Evolutionary conservation across 305 asterid genomes (phyloP).

Genomic region (Ilex paraguariensis): DNA sequence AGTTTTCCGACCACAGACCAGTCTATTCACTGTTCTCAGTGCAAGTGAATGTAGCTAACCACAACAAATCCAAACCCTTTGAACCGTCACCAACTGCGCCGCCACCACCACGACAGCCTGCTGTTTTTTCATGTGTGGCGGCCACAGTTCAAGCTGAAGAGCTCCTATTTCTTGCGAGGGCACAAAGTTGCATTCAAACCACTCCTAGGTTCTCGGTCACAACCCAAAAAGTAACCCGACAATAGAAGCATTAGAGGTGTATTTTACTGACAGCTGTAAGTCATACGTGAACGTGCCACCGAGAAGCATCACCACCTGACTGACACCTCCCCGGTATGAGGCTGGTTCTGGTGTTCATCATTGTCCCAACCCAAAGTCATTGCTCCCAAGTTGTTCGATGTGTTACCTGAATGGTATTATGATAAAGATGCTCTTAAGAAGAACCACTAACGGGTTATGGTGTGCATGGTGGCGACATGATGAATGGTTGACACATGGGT

Average conservation of each 20-base stretch:
- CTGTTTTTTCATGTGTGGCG: not conserved
- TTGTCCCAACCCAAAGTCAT: not conserved
- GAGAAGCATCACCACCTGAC: too few relatives aligned
- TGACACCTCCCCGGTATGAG: not conserved
- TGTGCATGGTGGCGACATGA: too few relatives aligned
- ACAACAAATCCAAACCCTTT: constrained; percentile 11
- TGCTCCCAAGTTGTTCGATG: not conserved
- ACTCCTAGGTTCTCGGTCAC: constrained; percentile 25
- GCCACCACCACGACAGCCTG: not conserved
- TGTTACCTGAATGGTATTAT: too few relatives aligned
- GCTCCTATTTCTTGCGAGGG: constrained; percentile 18
- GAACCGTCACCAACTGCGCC: constrained; percentile 6
- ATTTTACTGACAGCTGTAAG: not conserved
- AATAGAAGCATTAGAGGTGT: constrained; percentile 4
- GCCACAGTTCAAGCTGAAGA: constrained; percentile 13
- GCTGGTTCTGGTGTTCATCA: constrained; percentile 15
- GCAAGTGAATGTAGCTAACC: constrained; percentile 26
- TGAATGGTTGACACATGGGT: too few relatives aligned
- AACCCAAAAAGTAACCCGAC: constrained; percentile 10
- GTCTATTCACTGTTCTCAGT: constrained; percentile 67
- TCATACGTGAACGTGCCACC: too few relatives aligned
- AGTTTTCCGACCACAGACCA: constrained; percentile 90
- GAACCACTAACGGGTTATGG: too few relatives aligned
- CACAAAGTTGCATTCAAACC: constrained; percentile 33
- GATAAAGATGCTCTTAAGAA: too few relatives aligned